Conservation (phyloP, 140 eudicot species). For the Anethum foeniculum region DNA sequence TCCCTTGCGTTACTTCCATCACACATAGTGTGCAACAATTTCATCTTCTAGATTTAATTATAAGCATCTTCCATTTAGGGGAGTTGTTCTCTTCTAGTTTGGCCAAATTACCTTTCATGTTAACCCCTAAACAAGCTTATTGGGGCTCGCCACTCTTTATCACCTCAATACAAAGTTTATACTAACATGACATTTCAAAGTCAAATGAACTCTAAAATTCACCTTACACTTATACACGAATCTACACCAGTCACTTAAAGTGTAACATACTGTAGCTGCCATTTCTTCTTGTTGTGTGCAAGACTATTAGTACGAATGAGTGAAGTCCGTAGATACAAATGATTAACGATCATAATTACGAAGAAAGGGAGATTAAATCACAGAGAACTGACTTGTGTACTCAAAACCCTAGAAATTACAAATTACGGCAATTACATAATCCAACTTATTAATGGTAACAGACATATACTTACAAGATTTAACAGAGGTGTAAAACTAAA, state of each 20-base stretch:
- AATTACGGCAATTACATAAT: neutral
- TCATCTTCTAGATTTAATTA: neutral
- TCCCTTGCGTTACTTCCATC: neutral
- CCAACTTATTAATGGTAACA: neutral
- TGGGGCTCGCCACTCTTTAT: neutral
- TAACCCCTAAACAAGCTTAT: neutral
- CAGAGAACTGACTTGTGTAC: neutral
- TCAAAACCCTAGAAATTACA: neutral
- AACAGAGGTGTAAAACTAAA: neutral
- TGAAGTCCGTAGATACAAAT: neutral
- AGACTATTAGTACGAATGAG: neutral
- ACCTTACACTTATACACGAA: neutral
- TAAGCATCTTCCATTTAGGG: neutral
- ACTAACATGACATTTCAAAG: neutral
- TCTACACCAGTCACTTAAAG: neutral
- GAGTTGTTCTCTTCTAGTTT: neutral
- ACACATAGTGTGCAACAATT: neutral
- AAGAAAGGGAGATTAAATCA: neutral
- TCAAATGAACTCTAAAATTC: neutral
- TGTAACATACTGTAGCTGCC: neutral
- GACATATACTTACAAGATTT: neutral
- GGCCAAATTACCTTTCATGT: neutral
- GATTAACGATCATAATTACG: neutral
- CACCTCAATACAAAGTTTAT: neutral
- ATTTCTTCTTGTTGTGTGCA: neutral